These are phyloP conservation scores for Lactarius pseudohatsudake DNA, from an alignment of 768 basidiomycete species.

Conservation along the genomic window DNA sequence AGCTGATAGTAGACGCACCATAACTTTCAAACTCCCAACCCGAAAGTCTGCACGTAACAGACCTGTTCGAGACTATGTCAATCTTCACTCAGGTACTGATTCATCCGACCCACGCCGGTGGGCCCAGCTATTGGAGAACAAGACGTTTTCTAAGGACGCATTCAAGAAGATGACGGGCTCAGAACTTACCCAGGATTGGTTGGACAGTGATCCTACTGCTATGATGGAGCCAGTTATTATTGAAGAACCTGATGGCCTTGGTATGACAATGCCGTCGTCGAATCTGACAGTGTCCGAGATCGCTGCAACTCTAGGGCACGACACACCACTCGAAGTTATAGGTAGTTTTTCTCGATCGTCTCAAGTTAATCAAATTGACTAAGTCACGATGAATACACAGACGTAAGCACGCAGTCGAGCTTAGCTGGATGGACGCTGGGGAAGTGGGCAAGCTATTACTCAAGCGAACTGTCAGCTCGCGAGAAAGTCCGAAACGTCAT, in stretches of 20 bases:
- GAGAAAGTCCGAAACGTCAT: constrained; percentile 96
- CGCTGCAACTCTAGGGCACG: constrained; percentile 73
- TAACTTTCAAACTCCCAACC: constrained; percentile 74
- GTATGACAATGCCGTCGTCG: constrained; percentile 82
- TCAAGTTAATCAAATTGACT: constrained; percentile 1
- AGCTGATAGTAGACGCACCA: constrained; percentile 57
- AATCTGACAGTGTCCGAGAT: constrained; percentile 79
- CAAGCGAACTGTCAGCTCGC: constrained; percentile 59
- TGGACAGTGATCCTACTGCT: constrained; percentile 67
- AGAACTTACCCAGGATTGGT: constrained; percentile 72
- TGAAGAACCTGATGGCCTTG: constrained; percentile 73
- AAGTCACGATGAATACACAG: constrained; percentile 39
- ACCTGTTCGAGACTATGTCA: constrained; percentile 75
- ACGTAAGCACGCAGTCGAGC: constrained; percentile 86
- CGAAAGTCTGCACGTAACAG: constrained; percentile 81
- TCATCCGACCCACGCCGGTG: constrained; percentile 63
- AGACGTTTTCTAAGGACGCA: constrained; percentile 56
- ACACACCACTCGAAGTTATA: constrained; percentile 86
- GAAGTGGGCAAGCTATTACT: constrained; percentile 89
- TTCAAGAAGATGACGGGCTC: constrained; percentile 68
- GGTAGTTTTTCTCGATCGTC: constrained; percentile 47
- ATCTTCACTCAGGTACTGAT: constrained; percentile 62
- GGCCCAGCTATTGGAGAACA: constrained; percentile 66
- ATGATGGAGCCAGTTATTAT: constrained; percentile 85
- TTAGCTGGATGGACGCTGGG: constrained; percentile 85